Evolutionary conservation across 129 eudicot species (phyloP), one percentile per base, ranked within the genome.

Genomic region (Lactuca saligna): DNA sequence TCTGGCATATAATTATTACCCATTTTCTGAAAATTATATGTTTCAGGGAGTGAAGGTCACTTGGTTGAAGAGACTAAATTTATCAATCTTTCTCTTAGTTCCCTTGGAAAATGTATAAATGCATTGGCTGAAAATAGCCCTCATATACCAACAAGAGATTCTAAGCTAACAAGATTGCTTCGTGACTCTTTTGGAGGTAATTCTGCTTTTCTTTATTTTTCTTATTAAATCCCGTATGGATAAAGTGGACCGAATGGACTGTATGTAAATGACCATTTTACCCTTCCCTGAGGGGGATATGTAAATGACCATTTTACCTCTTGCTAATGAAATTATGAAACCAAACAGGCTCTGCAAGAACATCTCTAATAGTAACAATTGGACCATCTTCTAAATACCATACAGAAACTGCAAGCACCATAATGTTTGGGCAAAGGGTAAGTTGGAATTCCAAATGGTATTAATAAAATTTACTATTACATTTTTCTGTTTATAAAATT

Each of bases 111-210:
- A 72, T 93, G 98, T 84, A 93, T 93, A 75, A 86, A 89, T 75
- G 98, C 98, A 34, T 74, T 93, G 79, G 95, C 98, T 73, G 98
- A 93, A 74, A 87, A 87, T 61, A 86, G 97, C 75, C 88, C 97
- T 76, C 96, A 93, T 80, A 93, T 93, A 61, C 98, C 98, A 53
- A 93, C 88, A 55, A 80, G 98, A 79, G 98, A 93, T 79, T 93
- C 98, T 65, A 93, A 93, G 72, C 80, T 93, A 56, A 93, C 98
- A 38, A 83, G 98, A 81, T 71, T 93, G 79, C 98, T 93, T 55
- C 88, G 98, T 75, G 98, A 93, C 78, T 93, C 98, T 6, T 93
- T 93, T 84, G 98, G 98, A 85, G 98, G 98, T 92, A 62, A 75
- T 59, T 54, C 34, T 48, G 78, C 58, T 65, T 70, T 62, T 25